Percentiles rank a stretch among this genome's conserved stretches.
Conservation (phyloP, 768 basidiomycete species). For the Lenzites betulinus region DNA sequence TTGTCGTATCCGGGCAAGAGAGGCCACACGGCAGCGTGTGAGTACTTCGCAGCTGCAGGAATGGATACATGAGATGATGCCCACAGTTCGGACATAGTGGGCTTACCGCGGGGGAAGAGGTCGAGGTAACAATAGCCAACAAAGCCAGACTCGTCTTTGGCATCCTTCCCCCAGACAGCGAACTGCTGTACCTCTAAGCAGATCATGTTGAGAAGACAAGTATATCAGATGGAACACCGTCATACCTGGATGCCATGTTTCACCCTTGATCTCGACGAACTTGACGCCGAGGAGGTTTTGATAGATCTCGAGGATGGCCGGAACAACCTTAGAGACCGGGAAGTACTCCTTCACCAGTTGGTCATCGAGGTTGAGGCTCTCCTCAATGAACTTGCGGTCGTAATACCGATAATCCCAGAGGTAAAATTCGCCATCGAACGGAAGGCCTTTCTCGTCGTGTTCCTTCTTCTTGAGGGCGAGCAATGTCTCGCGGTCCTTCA, state of each 20-base stretch:
- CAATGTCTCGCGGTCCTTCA: constrained; percentile 65
- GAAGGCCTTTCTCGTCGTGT: constrained; percentile 55
- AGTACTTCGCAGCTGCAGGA: constrained; percentile 67
- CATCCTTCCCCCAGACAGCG: constrained; percentile 80
- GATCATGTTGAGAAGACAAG: background rate
- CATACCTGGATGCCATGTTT: constrained; percentile 81
- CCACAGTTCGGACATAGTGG: background rate
- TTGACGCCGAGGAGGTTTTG: constrained; percentile 77
- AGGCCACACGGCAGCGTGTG: constrained; percentile 86
- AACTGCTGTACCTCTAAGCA: constrained; percentile 76
- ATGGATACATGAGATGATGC: background rate
- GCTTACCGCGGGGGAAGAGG: constrained; percentile 77
- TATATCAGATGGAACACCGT: constrained; percentile 3
- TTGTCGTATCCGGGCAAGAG: constrained; percentile 66
- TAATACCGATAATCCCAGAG: constrained; percentile 87
- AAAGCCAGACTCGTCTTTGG: constrained; percentile 70
- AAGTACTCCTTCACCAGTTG: constrained; percentile 86
- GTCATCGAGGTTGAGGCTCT: constrained; percentile 70
- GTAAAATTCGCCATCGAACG: constrained; percentile 73
- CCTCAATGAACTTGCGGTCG: constrained; percentile 66
- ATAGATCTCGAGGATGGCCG: constrained; percentile 81
- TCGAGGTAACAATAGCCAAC: constrained; percentile 88
- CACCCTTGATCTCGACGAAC: constrained; percentile 57
- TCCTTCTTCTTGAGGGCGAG: constrained; percentile 78
- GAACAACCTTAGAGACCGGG: constrained; percentile 82